Conservation (phyloP, 1,284 basidiomycete species). For the Malassezia caprae region DNA sequence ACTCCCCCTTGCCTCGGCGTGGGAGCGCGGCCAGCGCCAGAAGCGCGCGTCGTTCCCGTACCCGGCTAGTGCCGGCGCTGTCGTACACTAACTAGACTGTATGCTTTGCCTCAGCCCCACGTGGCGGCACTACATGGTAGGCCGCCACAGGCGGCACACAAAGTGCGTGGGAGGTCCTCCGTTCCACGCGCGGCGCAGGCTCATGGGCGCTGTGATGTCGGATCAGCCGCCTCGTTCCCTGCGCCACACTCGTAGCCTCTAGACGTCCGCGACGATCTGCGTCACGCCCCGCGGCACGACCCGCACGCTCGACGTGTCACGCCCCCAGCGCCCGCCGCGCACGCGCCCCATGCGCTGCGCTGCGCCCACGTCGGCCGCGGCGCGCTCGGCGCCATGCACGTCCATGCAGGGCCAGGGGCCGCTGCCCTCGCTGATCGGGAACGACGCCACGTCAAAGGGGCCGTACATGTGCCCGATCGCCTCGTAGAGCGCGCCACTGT, state of each 20-base stretch:
- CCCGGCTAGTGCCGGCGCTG: not conserved
- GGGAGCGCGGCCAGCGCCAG: constrained; percentile 76
- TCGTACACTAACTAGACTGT: constrained; percentile 7
- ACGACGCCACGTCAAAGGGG: constrained; percentile 50
- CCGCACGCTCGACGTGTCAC: constrained; percentile 11
- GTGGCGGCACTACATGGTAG: constrained; percentile 5
- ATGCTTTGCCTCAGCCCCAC: not conserved
- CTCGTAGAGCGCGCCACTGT: constrained; percentile 50
- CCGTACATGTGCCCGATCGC: constrained; percentile 50
- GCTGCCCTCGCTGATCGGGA: constrained; percentile 50
- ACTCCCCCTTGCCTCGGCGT: constrained; percentile 60
- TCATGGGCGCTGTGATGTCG: not conserved
- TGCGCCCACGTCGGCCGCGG: constrained; percentile 32
- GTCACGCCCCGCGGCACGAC: constrained; percentile 33
- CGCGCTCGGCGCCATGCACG: constrained; percentile 26
- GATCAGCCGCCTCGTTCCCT: constrained; percentile 9
- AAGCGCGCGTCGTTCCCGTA: constrained; percentile 12
- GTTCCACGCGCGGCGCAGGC: constrained; percentile 4
- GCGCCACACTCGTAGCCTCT: not conserved
- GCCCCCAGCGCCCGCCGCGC: constrained; percentile 1
- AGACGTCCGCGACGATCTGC: not conserved
- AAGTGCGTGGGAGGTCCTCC: not conserved
- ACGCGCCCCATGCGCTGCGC: constrained; percentile 17
- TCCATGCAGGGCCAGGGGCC: constrained; percentile 32
- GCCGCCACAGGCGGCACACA: not conserved